Base-by-base conservation (phyloP, 2,329 filamentous ascomycete species). In the Fusarium heterosporum region DNA sequence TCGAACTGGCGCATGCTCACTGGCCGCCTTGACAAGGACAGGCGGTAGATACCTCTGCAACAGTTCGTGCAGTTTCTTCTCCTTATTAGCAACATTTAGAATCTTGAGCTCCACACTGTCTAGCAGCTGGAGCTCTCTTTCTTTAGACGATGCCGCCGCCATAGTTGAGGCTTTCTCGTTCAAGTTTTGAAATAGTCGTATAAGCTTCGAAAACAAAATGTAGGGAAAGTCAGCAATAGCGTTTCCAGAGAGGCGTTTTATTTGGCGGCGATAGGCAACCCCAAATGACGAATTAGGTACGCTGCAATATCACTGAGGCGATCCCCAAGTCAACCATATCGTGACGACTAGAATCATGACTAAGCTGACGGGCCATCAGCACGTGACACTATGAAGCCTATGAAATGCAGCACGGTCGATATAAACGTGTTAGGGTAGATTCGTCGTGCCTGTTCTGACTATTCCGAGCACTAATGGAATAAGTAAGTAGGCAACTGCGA, bases 91-190 rank as follows among this genome's bases (percentile, higher is more conserved):
- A 51, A 95, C 87, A 28, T 88, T 90, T 16, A 88, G 76, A 73
- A 97, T 96, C 66, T 90, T 87, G 74, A 96, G 88, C 77, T 96
- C 93, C 43, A 97, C 90, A 75, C 92, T 95, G 73, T 92, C 91
- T 51, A 97, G 87, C 64, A 97, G 87, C 68, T 89, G 87, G 69
- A 97, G 84, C 84, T 97, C 93, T 64, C 89, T 88, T 78, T 90
- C 84, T 78, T 91, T 89, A 8, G 81, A 72, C 12, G 81, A 75
- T 26, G 73, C 52, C 28, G 71, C 61, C 26, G 81, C 72, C 81
- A 82, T 83, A 61, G 30, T 65, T 62, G 40, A 51, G 48, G 30
- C 40, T 36, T 22, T 47, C 12, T 8, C 6, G 8, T 28, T n/a
- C 36, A 22, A 36, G 10, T n/a, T n/a, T 36, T 9, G 16, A 36